Percentiles rank a stretch among this genome's conserved stretches.
Evolutionary conservation across 139 green algal genomes (phyloP).

Genomic region (Coelastrella sp.): DNA sequence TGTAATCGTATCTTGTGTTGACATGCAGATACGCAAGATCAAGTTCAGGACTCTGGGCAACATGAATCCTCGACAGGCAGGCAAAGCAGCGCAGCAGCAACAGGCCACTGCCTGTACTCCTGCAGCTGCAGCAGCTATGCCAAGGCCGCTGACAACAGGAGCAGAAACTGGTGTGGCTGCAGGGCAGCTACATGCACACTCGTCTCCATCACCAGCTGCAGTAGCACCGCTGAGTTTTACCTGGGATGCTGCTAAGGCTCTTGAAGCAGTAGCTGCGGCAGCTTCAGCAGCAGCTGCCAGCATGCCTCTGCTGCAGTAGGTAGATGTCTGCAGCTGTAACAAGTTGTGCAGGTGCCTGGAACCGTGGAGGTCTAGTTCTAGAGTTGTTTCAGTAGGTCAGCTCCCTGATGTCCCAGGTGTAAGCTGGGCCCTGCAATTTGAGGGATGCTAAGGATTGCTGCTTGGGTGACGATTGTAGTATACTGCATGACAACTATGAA

Average conservation of each 20-base stretch:
- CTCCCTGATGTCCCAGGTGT: no score
- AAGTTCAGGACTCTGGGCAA: conserved; percentile 47
- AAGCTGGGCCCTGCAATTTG: no score
- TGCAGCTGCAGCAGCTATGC: background rate
- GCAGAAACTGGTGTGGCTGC: background rate
- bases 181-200: background rate
- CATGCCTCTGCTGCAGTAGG: background rate
- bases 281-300: background rate
- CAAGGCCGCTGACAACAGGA: background rate
- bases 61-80: background rate
- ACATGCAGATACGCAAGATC: conserved; percentile 47
- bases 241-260: background rate
- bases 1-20: no score
- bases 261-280: background rate
- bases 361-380: no score
- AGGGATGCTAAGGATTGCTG: no score
- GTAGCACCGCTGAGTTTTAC: background rate
- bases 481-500: no score
- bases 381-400: no score
- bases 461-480: no score
- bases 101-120: no score
- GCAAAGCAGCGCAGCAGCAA: background rate
- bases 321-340: no score
- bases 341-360: no score
- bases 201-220: background rate